These are phyloP conservation scores for Chalciporus pseudorubinellus DNA, from an alignment of 768 basidiomycete genomes.

Conservation along the genomic window DNA sequence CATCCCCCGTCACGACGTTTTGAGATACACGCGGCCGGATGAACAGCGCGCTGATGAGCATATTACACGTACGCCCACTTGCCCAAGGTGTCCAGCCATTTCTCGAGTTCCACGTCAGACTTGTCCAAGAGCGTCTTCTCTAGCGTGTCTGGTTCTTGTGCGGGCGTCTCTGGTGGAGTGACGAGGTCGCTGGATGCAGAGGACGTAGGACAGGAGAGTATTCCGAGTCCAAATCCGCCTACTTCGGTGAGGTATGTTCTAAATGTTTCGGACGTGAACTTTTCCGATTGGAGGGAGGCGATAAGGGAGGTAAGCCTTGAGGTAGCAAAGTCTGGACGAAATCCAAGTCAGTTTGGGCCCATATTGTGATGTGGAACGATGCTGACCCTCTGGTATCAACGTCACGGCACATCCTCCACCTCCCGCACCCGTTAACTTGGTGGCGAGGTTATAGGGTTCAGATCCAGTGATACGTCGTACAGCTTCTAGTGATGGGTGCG, in stretches of 20 bases:
- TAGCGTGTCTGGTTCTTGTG: conserved; percentile 8
- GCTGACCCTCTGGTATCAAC: conserved; percentile 86
- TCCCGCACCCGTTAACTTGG: conserved; percentile 97
- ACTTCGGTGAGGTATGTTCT: conserved; percentile 82
- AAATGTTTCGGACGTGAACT: conserved; percentile 33
- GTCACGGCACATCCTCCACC: conserved; percentile 99
- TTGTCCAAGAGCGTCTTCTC: conserved; percentile 27
- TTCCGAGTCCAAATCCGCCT: conserved; percentile 89
- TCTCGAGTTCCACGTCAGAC: conserved; percentile 27
- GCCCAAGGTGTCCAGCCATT: conserved; percentile 38
- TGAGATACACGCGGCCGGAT: not conserved
- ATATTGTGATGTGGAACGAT: not conserved
- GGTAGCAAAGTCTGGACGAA: conserved; percentile 62
- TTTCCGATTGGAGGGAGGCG: conserved; percentile 42
- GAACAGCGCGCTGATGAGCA: not conserved
- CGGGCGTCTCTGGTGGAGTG: conserved; percentile 30
- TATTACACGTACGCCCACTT: conserved; percentile 40
- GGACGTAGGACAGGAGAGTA: conserved; percentile 57
- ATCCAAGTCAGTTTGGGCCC: not conserved
- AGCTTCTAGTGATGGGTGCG: conserved; percentile 82
- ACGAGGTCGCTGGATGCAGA: conserved; percentile 10
- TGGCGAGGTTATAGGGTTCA: conserved; percentile 67
- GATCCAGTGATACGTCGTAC: conserved; percentile 70
- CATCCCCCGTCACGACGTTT: not conserved
- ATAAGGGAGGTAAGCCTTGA: conserved; percentile 57